phyloP scores from a whole-genome alignment of 1,284 basidiomycete genomes.

The Blastosporella zonata region DNA sequence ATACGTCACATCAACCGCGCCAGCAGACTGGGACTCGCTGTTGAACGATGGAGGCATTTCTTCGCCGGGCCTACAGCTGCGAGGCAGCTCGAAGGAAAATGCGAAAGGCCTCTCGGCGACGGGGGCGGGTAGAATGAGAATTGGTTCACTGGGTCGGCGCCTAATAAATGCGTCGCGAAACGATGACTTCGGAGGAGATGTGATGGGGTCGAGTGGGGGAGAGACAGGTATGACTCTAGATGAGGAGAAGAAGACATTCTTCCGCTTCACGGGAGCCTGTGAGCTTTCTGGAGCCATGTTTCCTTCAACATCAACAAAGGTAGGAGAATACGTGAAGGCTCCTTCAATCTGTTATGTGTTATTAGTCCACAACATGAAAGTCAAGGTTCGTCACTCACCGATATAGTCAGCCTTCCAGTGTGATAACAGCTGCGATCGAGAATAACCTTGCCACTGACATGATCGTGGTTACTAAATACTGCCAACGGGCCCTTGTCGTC shows the following conservation, averaged over 20 bases:
- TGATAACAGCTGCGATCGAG: slow-evolving; percentile 49
- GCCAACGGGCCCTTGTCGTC: slow-evolving; percentile 41
- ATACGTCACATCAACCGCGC: slow-evolving; percentile 49
- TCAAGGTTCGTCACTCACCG: slow-evolving; percentile 39
- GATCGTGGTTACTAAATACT: slow-evolving; percentile 59
- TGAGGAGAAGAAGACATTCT: slow-evolving; percentile 58
- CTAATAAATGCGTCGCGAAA: slow-evolving; percentile 52
- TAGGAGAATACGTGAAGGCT: slow-evolving; percentile 48
- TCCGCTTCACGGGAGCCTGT: slow-evolving; percentile 32
- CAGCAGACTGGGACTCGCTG: slow-evolving; percentile 25
- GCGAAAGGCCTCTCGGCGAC: slow-evolving; percentile 43
- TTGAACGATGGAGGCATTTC: slow-evolving; percentile 61
- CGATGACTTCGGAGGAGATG: slow-evolving; percentile 41
- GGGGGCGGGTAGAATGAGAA: slow-evolving; percentile 30
- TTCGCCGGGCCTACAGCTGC: slow-evolving; percentile 45
- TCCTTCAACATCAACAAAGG: slow-evolving; percentile 24
- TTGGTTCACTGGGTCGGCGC: slow-evolving; percentile 40
- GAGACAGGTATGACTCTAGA: slow-evolving; percentile 45
- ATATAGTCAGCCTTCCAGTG: slow-evolving; percentile 55
- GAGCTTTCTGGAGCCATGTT: slow-evolving; percentile 24
- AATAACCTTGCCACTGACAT: slow-evolving; percentile 54
- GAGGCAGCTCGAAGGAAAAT: slow-evolving; percentile 59
- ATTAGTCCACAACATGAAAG: slow-evolving; percentile 8
- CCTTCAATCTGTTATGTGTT: slow-evolving; percentile 53
- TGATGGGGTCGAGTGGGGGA: slow-evolving; percentile 32